Base-by-base conservation (phyloP, 306 rosid species). In the Senna siamea region DNA sequence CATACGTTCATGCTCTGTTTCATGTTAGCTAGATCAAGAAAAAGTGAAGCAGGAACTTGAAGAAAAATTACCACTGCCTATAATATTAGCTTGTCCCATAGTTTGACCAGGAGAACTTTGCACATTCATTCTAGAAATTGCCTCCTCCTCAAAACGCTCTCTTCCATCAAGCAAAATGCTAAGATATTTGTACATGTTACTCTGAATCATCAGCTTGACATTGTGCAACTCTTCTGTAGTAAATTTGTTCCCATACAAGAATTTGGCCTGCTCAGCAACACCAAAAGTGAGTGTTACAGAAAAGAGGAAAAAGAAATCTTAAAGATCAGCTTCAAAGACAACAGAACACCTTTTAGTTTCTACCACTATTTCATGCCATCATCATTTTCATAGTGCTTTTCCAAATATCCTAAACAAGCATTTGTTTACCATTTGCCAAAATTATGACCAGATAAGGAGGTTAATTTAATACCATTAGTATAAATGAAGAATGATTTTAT, bases 111-210 rank as follows among this genome's bases (percentile, higher is more conserved):
- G 70, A 50, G 93, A 78, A 78, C 66, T 67, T 67, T 60, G 80
- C 71, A 76, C 85, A 53, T 76, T 83, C 72, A 81, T 85, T 82
- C 84, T 75, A 65, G 90, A 78, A 50, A 80, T 68, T 65, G 77
- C 88, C 76, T 95, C 98, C 82, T 95, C 99, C 88, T 95, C 98
- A 63, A 95, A 95, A 41, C 97, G 98, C 78, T 95, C 99, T 70
- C 96, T 89, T 70, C 99, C 99, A 79, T 95, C 98, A 19, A 95
- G 97, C 74, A 95, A 77, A 86, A 88, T 90, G 83, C 99, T 95
- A 59, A 95, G 93, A 85, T 95, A 95, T 80, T 83, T 95, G 81
- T 95, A 95, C 93, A 95, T 85, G 80, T 90, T 92, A 81, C 98
- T 95, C 76, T 95, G 96, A 75, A 95, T 92, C 99, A 95, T 95